These are phyloP conservation scores for Wickerhamiella siamensis DNA, from an alignment of 805 yeast genomes.

Conservation along the genomic window DNA sequence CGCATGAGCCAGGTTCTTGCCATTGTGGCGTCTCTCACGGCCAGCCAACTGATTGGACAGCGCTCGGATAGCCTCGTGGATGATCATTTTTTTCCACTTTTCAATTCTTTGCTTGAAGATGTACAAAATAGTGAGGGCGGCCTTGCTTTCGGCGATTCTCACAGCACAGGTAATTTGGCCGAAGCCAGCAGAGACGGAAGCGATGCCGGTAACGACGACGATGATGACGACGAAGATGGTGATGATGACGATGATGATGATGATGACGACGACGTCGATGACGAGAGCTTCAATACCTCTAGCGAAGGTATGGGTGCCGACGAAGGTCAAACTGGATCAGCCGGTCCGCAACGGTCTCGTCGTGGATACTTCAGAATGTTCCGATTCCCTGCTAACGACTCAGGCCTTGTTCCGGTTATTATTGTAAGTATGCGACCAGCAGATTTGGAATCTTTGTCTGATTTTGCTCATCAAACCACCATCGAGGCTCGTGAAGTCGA, in stretches of 20 bases:
- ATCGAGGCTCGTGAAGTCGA: background rate
- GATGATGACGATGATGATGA: background rate
- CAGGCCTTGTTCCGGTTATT: constrained; percentile 31
- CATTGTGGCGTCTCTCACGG: background rate
- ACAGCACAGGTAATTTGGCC: background rate
- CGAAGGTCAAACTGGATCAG: too few relatives aligned
- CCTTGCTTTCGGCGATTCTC: background rate
- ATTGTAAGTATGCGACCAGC: constrained; percentile 36
- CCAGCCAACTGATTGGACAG: background rate
- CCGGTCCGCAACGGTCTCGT: background rate
- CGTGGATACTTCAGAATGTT: constrained; percentile 14
- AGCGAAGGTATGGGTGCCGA: too few relatives aligned
- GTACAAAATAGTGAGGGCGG: background rate
- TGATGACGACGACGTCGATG: background rate
- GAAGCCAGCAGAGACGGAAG: background rate
- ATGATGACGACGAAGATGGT: background rate
- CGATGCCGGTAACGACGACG: background rate
- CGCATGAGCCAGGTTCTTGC: constrained; percentile 1
- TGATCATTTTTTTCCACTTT: background rate
- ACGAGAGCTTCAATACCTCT: too few relatives aligned
- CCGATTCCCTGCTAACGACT: constrained; percentile 13
- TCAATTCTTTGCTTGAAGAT: background rate
- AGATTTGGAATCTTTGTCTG: constrained; percentile 4
- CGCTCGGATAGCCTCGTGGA: background rate
- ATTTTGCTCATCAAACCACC: background rate